Base-by-base conservation (phyloP, 2,329 filamentous ascomycete genomes). In the Alternaria gaisen region DNA sequence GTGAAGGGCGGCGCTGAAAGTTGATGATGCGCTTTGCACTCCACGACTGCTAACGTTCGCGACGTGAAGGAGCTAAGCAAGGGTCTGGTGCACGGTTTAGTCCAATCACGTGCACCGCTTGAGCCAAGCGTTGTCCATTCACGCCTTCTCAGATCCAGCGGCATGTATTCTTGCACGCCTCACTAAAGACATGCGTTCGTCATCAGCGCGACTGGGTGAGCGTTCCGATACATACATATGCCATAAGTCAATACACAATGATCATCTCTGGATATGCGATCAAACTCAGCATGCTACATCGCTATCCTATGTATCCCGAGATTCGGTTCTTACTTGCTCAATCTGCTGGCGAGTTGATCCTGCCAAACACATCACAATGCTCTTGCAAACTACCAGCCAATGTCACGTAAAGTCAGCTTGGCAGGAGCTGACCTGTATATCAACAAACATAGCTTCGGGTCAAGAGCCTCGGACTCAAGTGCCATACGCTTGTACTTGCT, bases 41-140 rank as follows among this genome's bases (percentile, higher is more conserved):
- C 34, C 32, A 54, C 42, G 41, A 44, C 36, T 59, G 43, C 44
- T 60, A 52, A 50, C 18, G 56, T 58, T 53, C 64, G 66, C 66
- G 64, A 65, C 63, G 58, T 66, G 57, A 63, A 61, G 60, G 61
- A 57, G 61, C 61, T 63, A 63, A 53, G 54, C 61, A 63, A 60
- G 61, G 61, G 50, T 60, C n/a, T 32, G 32, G 18, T 30, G 62
- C 64, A 66, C 58, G 51, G 58, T 9, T 56, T 54, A 44, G 28
- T 2, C 2, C 14, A 2, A 18, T 63, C 60, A 63, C 60, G 60
- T 63, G 60, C 20, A 20, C 11, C 11, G 46, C 46, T 36, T 16
- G 16, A 44, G 20, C 30, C 26, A 20, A 16, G 42, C 34, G 12
- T 32, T 16, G 10, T 32, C 22, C 43, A 41, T 16, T 14, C 20